Base-by-base conservation (phyloP, 2,329 filamentous ascomycete species). In the Arthrocladium fulminans region DNA sequence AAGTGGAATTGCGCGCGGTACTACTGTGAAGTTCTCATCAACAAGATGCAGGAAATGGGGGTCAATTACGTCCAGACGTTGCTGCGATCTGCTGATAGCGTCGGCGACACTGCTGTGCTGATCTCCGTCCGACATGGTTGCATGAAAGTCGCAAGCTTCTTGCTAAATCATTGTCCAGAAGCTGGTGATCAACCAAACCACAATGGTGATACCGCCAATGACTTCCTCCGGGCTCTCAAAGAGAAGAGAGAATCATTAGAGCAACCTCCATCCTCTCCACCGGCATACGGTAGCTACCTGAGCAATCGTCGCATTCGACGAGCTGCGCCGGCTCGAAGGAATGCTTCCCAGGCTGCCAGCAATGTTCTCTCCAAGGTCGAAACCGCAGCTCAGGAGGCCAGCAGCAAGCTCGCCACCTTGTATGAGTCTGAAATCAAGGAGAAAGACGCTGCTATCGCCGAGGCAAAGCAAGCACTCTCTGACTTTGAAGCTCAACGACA, bases 1-100 rank as follows among this genome's bases (percentile, higher is more conserved):
- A 95, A 90, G 65, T 88, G 89, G 62, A 83, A 86, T 19, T 94
- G 86, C 60, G 88, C 89, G 25, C 79, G 88, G 27, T 97, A 97
- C 65, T 98, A 98, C 66, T 78, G 95, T 25, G 90, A 97, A 65
- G 84, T 84, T 55, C 83, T 97, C 53, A 74, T 97, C 48, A 90
- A 94, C 65, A 88, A 84, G 64, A 78, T 98, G 51, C 80, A 83
- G 53, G 87, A 94, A 60, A 80, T 81, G 1, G 80, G 86, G 57
- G 80, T 87, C 3, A 83, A 83, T 7, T 79, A 83, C 48, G 80
- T 97, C 41, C 86, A 88, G 52, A 73, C 80, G 41, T 69, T 97
- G 9, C 72, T 98, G 9, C 88, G 95, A 59, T 76, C 81, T 7
- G 86, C 88, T 61, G 90, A 98, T 64, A 73, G 82, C 23, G 83